Conservation (phyloP, 345 rosid genomes). For the Ceriops decandra region DNA sequence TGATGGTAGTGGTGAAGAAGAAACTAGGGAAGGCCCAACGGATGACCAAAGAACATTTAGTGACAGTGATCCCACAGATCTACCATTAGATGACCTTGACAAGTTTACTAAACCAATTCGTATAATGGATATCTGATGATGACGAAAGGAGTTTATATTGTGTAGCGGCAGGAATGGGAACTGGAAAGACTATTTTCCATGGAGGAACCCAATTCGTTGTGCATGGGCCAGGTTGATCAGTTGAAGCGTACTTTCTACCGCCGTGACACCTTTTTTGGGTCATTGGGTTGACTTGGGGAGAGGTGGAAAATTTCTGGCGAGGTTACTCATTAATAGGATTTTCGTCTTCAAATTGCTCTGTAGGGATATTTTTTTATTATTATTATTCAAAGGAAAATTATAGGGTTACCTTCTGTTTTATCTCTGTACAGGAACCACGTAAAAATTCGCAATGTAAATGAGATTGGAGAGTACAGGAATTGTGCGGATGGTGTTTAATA, state of each 20-base stretch:
- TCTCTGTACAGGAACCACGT: constrained; percentile 6
- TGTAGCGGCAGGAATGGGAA: not conserved
- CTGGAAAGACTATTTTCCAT: not conserved
- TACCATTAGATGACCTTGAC: constrained; percentile 38
- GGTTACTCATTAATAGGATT: not conserved
- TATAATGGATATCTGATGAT: constrained; percentile 30
- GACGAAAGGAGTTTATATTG: too few relatives aligned
- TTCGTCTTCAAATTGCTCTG: not conserved
- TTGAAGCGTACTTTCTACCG: not conserved
- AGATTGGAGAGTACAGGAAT: constrained; percentile 3
- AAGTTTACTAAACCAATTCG: constrained; percentile 58
- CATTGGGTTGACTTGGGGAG: not conserved
- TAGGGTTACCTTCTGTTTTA: not conserved
- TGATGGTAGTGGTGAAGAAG: constrained; percentile 46
- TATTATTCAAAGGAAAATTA: not conserved
- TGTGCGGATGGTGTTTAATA: not conserved
- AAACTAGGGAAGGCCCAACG: constrained; percentile 30
- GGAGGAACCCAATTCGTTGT: not conserved
- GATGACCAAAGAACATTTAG: constrained; percentile 23
- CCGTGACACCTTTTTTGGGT: not conserved
- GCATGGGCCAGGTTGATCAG: not conserved
- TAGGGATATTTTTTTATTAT: not conserved
- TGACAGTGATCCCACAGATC: constrained; percentile 32
- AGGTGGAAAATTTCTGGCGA: not conserved
- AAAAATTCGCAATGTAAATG: constrained; percentile 8